These are phyloP conservation scores for Nannizzia gypsea DNA, from an alignment of 2,329 filamentous ascomycete genomes.

Conservation along the genomic window DNA sequence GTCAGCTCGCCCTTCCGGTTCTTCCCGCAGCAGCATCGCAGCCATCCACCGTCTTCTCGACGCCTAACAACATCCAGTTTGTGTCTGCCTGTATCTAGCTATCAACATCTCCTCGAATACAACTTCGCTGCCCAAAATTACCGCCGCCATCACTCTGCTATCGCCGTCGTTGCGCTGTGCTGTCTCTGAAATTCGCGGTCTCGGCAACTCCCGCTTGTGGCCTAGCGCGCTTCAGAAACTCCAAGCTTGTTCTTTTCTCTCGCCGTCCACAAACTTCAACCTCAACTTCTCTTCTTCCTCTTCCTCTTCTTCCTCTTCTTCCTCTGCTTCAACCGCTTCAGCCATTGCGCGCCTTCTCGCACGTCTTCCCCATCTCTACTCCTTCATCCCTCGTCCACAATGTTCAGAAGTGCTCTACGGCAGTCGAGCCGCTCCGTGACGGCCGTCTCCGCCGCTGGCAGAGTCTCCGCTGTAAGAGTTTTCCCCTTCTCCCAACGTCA, in stretches of 20 bases:
- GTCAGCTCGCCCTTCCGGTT: background rate
- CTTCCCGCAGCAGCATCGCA: background rate
- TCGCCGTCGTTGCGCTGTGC: background rate
- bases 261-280: conserved; percentile 31
- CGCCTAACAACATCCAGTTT: background rate
- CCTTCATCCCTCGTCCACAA: conserved; percentile 45
- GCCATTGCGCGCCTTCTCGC: conserved; percentile 32
- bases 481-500: conserved; percentile 23
- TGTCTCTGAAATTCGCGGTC: conserved; percentile 11
- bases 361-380: conserved; percentile 33
- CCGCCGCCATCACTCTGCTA: background rate
- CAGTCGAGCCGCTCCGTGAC: conserved; percentile 91
- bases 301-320: conserved; percentile 17
- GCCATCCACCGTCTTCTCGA: background rate
- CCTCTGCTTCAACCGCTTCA: conserved; percentile 19
- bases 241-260: conserved; percentile 32
- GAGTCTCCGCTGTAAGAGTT: conserved; percentile 84
- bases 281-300: conserved; percentile 21
- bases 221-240: conserved; percentile 40
- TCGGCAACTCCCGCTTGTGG: conserved; percentile 33
- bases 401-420: conserved; percentile 98
- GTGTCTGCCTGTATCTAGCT: background rate
- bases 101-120: background rate
- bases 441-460: conserved; percentile 82
- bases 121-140: too few species aligned